phyloP scores from a whole-genome alignment of 768 basidiomycete genomes.

The Lentinula lateritia region DNA sequence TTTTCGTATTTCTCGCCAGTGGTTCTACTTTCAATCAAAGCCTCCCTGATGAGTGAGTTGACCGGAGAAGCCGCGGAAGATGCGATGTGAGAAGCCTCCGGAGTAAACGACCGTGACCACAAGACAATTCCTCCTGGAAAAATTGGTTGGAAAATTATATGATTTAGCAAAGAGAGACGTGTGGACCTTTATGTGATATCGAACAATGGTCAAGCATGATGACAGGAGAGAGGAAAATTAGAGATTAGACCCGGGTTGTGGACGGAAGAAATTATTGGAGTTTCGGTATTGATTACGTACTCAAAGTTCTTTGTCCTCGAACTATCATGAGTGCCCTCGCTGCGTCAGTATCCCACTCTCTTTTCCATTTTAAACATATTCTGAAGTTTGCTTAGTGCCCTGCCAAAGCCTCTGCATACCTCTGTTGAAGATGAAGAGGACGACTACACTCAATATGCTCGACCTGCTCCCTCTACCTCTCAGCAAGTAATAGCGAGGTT shows the following conservation, averaged over 20 bases:
- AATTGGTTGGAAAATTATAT: conserved; percentile 3
- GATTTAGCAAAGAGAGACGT: background rate
- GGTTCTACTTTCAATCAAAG: conserved; percentile 85
- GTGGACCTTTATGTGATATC: conserved; percentile 84
- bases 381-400: conserved; percentile 30
- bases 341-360: conserved; percentile 45
- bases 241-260: background rate
- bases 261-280: background rate
- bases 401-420: conserved; percentile 61
- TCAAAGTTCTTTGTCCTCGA: background rate
- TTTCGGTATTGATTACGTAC: background rate
- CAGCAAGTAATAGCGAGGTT: conserved; percentile 43
- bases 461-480: conserved; percentile 20
- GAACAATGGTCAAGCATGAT: conserved; percentile 93
- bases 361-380: background rate
- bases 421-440: conserved; percentile 59
- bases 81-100: conserved; percentile 66
- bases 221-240: background rate
- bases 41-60: conserved; percentile 84
- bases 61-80: conserved; percentile 75
- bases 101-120: conserved; percentile 94
- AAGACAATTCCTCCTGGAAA: conserved; percentile 80
- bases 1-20: conserved; percentile 84
- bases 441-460: conserved; percentile 25
- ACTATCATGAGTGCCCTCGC: conserved; percentile 53